Conservation (phyloP, 179 eudicot genomes). For the Carnegiea gigantea region DNA sequence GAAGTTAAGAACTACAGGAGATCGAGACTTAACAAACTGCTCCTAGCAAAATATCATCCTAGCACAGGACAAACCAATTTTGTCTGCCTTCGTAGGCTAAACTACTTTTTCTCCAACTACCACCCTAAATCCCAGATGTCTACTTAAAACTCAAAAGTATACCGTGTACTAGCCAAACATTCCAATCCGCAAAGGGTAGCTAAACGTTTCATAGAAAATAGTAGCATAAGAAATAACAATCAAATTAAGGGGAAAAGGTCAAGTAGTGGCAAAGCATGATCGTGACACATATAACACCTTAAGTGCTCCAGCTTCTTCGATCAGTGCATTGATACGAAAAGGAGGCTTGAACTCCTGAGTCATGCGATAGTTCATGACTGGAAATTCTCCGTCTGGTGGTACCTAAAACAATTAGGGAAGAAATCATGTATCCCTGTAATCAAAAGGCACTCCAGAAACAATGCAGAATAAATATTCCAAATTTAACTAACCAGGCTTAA, state of each 20-base stretch:
- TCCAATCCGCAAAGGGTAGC: background rate
- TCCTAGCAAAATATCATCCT: slow-evolving; percentile 3
- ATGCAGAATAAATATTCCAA: slow-evolving; percentile 14
- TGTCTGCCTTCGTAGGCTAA: background rate
- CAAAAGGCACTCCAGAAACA: background rate
- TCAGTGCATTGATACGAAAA: slow-evolving; percentile 67
- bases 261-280: slow-evolving; percentile 7
- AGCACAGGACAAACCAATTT: background rate
- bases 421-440: background rate
- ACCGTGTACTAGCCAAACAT: background rate
- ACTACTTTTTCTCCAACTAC: background rate
- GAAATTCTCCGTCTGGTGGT: slow-evolving; percentile 94
- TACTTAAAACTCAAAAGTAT: background rate
- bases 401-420: slow-evolving; percentile 40
- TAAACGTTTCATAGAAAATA: background rate
- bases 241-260: background rate
- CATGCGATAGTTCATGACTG: slow-evolving; percentile 98
- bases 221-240: background rate
- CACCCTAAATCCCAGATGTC: background rate
- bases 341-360: slow-evolving; percentile 98
- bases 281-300: slow-evolving; percentile 40
- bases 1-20: background rate
- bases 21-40: background rate
- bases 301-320: slow-evolving; percentile 90
- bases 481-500: slow-evolving; percentile 65